phyloP scores from a whole-genome alignment of 768 basidiomycete genomes.

The Gloeopeniophorella convolvens region DNA sequence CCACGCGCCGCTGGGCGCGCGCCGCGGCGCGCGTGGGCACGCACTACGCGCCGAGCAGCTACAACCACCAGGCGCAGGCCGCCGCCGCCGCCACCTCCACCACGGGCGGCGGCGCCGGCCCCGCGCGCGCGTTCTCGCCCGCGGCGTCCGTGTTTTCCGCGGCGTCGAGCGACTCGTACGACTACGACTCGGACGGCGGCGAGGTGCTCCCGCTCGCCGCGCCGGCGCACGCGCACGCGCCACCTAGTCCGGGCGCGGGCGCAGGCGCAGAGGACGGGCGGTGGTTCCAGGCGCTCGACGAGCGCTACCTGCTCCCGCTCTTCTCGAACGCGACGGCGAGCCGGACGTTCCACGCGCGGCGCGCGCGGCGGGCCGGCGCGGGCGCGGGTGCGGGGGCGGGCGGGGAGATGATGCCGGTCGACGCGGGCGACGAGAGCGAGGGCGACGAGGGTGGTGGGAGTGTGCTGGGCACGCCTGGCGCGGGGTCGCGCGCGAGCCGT shows the following conservation, averaged over 20 bases:
- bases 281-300: slow-evolving; percentile 95
- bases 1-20: too few relatives aligned
- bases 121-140: slow-evolving; percentile 6
- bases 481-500: slow-evolving; percentile 10
- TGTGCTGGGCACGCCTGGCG: slow-evolving; percentile 22
- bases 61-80: slow-evolving; percentile 56
- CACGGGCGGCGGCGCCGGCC: not conserved
- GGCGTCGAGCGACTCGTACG: slow-evolving; percentile 68
- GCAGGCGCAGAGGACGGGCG: slow-evolving; percentile 61
- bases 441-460: slow-evolving; percentile 29
- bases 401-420: slow-evolving; percentile 28
- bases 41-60: slow-evolving; percentile 48
- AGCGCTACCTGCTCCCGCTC: slow-evolving; percentile 86
- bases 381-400: slow-evolving; percentile 23
- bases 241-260: slow-evolving; percentile 9
- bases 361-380: slow-evolving; percentile 45
- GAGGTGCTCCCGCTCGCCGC: slow-evolving; percentile 76
- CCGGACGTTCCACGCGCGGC: slow-evolving; percentile 75
- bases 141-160: slow-evolving; percentile 49
- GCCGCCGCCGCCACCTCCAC: not conserved
- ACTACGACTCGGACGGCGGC: slow-evolving; percentile 66
- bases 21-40: slow-evolving; percentile 40
- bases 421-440: slow-evolving; percentile 34
- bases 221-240: slow-evolving; percentile 27
- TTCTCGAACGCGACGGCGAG: slow-evolving; percentile 91